Evolutionary conservation across 352 stramenopile species (phyloP).

Genomic region (Phytopythium oedochilum): DNA sequence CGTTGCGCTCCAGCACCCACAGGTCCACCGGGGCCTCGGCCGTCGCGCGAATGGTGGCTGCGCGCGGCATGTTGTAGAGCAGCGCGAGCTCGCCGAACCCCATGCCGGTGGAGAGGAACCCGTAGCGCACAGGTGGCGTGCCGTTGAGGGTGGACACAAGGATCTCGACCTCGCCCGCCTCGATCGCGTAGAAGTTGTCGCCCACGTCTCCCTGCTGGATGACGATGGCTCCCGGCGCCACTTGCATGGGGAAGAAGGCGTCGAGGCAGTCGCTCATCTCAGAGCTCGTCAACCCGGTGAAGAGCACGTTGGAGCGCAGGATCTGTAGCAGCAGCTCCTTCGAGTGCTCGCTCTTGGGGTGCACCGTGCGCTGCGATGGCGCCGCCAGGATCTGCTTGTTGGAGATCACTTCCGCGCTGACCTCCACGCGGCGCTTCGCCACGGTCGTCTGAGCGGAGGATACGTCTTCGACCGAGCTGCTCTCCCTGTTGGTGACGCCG

Average conservation of each 20-base stretch:
- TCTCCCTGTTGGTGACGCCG: not conserved
- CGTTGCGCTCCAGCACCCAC: constrained; percentile 70
- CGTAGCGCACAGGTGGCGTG: constrained; percentile 59
- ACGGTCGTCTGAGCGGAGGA: not conserved
- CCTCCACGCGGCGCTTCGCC: constrained; percentile 51
- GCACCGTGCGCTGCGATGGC: constrained; percentile 41
- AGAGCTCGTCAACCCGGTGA: constrained; percentile 47
- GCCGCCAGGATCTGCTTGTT: constrained; percentile 57
- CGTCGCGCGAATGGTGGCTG: constrained; percentile 82
- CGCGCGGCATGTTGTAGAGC: constrained; percentile 95
- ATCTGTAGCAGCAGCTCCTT: constrained; percentile 55
- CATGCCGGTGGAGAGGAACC: constrained; percentile 47
- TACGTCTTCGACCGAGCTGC: not conserved
- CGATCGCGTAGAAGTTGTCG: constrained; percentile 75
- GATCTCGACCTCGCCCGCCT: constrained; percentile 63
- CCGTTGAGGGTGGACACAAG: constrained; percentile 51
- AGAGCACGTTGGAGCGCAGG: constrained; percentile 72
- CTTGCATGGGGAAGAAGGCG: constrained; percentile 62
- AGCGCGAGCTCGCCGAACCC: constrained; percentile 96
- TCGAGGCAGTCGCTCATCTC: constrained; percentile 70
- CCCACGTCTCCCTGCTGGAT: constrained; percentile 71
- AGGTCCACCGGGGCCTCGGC: constrained; percentile 52
- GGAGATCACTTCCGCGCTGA: constrained; percentile 75
- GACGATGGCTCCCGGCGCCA: constrained; percentile 31
- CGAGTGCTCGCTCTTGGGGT: constrained; percentile 56